These are phyloP conservation scores for Thelephora aurantiotincta DNA, from an alignment of 768 basidiomycete genomes.

Conservation along the genomic window DNA sequence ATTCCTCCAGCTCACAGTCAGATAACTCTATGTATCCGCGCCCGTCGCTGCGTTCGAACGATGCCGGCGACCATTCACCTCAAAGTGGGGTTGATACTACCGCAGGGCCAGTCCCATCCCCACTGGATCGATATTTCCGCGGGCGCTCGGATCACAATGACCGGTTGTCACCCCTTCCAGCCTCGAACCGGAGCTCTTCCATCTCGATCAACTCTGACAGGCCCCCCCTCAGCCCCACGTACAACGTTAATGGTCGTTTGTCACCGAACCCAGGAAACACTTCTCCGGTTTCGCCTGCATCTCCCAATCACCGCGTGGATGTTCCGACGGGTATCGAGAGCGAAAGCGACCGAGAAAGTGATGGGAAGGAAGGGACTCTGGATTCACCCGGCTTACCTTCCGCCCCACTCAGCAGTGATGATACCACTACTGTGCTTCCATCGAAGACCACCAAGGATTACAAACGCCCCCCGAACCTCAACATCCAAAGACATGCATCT, in stretches of 20 bases:
- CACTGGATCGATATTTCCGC: constrained; percentile 12
- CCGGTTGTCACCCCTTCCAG: background rate
- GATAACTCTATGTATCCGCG: no score
- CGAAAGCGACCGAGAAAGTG: constrained; percentile 49
- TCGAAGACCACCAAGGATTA: constrained; percentile 24
- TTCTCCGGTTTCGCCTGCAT: constrained; percentile 25
- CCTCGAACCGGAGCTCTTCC: constrained; percentile 8
- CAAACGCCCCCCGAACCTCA: constrained; percentile 16
- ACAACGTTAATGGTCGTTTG: background rate
- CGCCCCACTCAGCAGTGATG: constrained; percentile 6
- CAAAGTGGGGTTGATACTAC: no score
- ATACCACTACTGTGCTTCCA: constrained; percentile 25
- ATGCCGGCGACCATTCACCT: no score
- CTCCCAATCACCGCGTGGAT: constrained; percentile 50
- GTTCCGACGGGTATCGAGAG: constrained; percentile 65
- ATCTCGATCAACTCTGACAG: constrained; percentile 7
- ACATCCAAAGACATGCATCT: constrained; percentile 10
- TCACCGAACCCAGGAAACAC: background rate
- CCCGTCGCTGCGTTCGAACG: no score
- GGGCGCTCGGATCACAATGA: constrained; percentile 7
- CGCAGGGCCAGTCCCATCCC: no score
- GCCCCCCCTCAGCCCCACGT: constrained; percentile 3
- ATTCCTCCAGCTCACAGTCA: no score
- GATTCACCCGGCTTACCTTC: background rate
- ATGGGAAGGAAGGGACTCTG: constrained; percentile 14